Conservation (phyloP, 2,329 filamentous ascomycete genomes). For the Falciphora oryzae region DNA sequence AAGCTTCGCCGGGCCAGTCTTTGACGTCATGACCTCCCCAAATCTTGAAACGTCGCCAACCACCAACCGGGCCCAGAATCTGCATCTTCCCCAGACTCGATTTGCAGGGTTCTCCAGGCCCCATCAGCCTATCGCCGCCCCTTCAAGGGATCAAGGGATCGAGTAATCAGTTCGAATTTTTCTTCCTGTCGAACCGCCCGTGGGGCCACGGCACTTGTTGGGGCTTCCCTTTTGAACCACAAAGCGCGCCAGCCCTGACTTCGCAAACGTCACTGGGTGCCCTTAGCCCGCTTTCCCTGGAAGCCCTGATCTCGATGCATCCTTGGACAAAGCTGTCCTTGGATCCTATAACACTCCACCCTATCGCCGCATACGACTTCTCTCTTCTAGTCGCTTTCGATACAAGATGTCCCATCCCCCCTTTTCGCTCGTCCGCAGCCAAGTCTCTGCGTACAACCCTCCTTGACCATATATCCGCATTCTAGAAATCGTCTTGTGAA, state of each 20-base stretch:
- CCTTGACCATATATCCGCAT: background rate
- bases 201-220: too few relatives aligned
- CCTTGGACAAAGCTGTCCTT: background rate
- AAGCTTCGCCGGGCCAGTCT: background rate
- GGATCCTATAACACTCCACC: background rate
- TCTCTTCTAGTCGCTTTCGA: too few relatives aligned
- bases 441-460: background rate
- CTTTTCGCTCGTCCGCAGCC: background rate
- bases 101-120: too few relatives aligned
- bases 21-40: background rate
- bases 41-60: conserved; percentile 1
- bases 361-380: background rate
- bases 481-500: too few relatives aligned
- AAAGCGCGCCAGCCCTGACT: too few relatives aligned
- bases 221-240: too few relatives aligned
- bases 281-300: background rate
- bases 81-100: background rate
- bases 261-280: too few relatives aligned
- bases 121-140: too few relatives aligned
- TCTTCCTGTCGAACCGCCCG: too few relatives aligned
- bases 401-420: background rate
- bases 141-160: too few relatives aligned
- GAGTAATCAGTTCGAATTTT: too few relatives aligned
- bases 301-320: background rate
- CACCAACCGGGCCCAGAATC: background rate